Evolutionary conservation across 495 filamentous ascomycete species (phyloP).

Genomic region (Lentithecium fluviatile): DNA sequence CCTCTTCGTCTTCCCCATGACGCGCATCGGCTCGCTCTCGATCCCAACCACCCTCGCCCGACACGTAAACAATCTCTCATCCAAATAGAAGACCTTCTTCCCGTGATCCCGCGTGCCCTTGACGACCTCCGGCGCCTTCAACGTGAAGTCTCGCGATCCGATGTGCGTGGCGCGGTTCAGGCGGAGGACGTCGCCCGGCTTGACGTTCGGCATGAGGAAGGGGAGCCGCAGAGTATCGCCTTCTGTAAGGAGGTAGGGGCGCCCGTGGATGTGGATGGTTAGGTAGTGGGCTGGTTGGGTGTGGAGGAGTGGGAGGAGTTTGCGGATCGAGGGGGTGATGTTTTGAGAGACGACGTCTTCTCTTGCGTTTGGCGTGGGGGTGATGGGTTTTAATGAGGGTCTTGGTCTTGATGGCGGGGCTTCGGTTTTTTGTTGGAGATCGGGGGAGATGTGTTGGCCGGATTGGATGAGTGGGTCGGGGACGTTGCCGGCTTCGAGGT

Average conservation of each 20-base stretch:
- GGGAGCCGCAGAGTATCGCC: slow-evolving; percentile 89
- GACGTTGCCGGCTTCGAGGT: slow-evolving; percentile 32
- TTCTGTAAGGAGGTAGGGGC: slow-evolving; percentile 83
- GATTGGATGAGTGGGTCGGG: slow-evolving; percentile 40
- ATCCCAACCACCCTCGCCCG: slow-evolving; percentile 80
- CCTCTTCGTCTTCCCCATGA: slow-evolving; percentile 91
- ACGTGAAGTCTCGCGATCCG: slow-evolving; percentile 85
- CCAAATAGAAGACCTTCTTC: slow-evolving; percentile 54
- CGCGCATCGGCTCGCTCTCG: slow-evolving; percentile 81
- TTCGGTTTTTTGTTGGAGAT: slow-evolving; percentile 8
- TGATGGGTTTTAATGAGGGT: slow-evolving; percentile 35
- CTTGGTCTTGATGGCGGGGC: slow-evolving; percentile 8
- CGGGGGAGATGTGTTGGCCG: slow-evolving; percentile 23
- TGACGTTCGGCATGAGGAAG: slow-evolving; percentile 85
- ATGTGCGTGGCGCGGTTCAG: slow-evolving; percentile 77
- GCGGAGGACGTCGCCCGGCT: slow-evolving; percentile 78
- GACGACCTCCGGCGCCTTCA: slow-evolving; percentile 56
- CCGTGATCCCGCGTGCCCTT: slow-evolving; percentile 49
- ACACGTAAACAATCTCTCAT: slow-evolving; percentile 80
- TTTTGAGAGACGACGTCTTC: slow-evolving; percentile 44
- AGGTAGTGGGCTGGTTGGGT: slow-evolving; percentile 83
- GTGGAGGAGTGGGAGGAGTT: slow-evolving; percentile 72
- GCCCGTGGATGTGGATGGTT: slow-evolving; percentile 78
- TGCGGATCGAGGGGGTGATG: slow-evolving; percentile 58
- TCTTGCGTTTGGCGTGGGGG: slow-evolving; percentile 30